These are phyloP conservation scores for Xylaria curta DNA, from an alignment of 495 filamentous ascomycete species.

Conservation along the genomic window DNA sequence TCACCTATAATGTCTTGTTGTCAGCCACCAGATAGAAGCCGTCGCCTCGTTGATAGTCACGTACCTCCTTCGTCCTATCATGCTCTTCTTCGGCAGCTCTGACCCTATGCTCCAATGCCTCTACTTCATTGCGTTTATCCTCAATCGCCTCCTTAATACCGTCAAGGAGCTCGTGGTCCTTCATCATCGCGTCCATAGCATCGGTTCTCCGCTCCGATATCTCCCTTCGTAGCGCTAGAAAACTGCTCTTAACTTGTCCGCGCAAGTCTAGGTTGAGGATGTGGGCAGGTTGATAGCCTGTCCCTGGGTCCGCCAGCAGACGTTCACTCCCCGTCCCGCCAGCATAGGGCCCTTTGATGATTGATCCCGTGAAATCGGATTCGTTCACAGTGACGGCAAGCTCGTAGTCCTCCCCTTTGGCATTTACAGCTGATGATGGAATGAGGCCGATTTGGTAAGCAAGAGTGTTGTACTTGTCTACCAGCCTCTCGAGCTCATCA, in stretches of 20 bases:
- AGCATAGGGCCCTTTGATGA: slow-evolving; percentile 62
- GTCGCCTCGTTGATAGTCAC: neutral
- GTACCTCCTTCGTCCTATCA: slow-evolving; percentile 85
- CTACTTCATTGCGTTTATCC: slow-evolving; percentile 90
- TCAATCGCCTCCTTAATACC: slow-evolving; percentile 93
- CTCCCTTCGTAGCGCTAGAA: slow-evolving; percentile 81
- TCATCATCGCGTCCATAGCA: slow-evolving; percentile 85
- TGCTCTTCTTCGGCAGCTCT: slow-evolving; percentile 90
- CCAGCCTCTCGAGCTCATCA: slow-evolving; percentile 84
- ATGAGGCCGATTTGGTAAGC: slow-evolving; percentile 93
- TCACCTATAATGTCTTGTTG: slow-evolving; percentile 53
- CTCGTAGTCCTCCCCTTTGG: slow-evolving; percentile 84
- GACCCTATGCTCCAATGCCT: slow-evolving; percentile 84
- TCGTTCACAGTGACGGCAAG: slow-evolving; percentile 73
- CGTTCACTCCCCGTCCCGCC: slow-evolving; percentile 56
- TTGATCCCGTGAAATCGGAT: slow-evolving; percentile 74
- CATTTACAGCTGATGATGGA: slow-evolving; percentile 80
- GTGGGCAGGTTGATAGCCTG: slow-evolving; percentile 88
- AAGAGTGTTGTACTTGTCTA: slow-evolving; percentile 89
- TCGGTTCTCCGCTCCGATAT: slow-evolving; percentile 83
- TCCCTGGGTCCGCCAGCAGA: slow-evolving; percentile 77
- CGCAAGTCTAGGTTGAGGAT: slow-evolving; percentile 86
- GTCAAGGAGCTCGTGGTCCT: slow-evolving; percentile 88
- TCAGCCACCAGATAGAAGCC: slow-evolving; percentile 7
- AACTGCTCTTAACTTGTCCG: slow-evolving; percentile 76